Evolutionary conservation across 225 moss, liverwort and hornwort genomes (phyloP), one percentile per base, ranked within the genome.

Genomic region (Thuidium tamariscinum): DNA sequence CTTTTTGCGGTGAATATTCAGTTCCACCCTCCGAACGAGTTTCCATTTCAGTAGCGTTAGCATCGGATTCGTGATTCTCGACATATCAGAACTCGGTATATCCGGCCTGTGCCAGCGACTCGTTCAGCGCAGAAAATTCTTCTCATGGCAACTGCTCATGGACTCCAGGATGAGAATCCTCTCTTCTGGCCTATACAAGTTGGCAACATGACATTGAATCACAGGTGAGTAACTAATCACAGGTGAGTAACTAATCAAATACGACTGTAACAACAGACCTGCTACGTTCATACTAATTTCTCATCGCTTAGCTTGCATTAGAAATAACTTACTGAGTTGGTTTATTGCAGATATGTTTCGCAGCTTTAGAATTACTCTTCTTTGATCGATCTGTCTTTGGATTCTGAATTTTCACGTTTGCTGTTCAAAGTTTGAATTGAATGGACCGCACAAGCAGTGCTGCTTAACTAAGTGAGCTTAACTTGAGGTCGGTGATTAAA

Each of bases 121-220:
- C 73, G 56, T 74, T 54, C 26, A 82, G 34, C 27, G 44, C 42
- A 61, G 74, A 44, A 51, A 39, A 72, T 13, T 56, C n/a, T 21
- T 21, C 16, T 13, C 39, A 87, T 87, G 87, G 87, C 87, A 23
- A 14, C 87, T 23, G 21, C 74, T 14, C 25, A 81, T 64, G 79
- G 82, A 74, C 44, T 34, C 52, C 89, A 84, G 86, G n/a, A 74
- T 68, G 87, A 86, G 42, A 91, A 93, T 87, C 90, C 93, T 79
- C 93, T 93, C 80, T 92, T 93, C 85, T 81, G 93, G 90, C 88
- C 93, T 1, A 9, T 90, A 34, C 84, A 80, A 87, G 21, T 93
- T 29, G 93, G 93, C 46, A 76, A 82, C 83, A 92, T 93, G 89
- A 55, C 75, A 57, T 66, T 93, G 70, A 89, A 68, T 27, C 93